A percentile compares a stretch with the other conserved stretches of the same genome.
These are phyloP conservation scores for Russula compacta DNA, from an alignment of 768 basidiomycete species.

Conservation along the genomic window DNA sequence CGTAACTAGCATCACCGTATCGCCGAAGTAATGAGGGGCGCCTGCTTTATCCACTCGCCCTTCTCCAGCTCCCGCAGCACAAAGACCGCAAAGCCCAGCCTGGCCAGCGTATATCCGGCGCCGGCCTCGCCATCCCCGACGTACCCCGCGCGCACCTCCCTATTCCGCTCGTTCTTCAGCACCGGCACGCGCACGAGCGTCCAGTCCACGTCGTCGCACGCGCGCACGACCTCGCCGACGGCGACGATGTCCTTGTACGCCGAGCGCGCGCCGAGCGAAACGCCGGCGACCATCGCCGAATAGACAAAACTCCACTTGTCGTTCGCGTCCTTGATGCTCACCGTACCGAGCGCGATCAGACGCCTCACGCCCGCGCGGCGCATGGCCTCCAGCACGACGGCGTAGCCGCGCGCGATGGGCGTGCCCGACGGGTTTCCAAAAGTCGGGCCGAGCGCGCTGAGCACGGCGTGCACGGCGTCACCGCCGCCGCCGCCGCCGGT, in stretches of 20 bases:
- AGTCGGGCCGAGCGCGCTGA: conserved; percentile 57
- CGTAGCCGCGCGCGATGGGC: conserved; percentile 56
- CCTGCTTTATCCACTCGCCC: conserved; percentile 49
- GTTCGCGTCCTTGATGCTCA: conserved; percentile 50
- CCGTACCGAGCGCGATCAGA: conserved; percentile 57
- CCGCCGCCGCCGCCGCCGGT: conserved; percentile 35
- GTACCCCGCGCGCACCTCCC: conserved; percentile 49
- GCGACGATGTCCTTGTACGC: conserved; percentile 66
- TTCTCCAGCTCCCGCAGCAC: conserved; percentile 47
- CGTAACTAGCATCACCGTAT: neutral
- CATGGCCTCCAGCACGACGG: conserved; percentile 48
- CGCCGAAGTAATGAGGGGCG: conserved; percentile 30
- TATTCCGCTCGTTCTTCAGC: conserved; percentile 40
- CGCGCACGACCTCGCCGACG: conserved; percentile 47
- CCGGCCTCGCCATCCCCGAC: conserved; percentile 53
- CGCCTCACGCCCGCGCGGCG: conserved; percentile 41
- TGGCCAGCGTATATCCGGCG: conserved; percentile 33
- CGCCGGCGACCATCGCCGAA: conserved; percentile 32
- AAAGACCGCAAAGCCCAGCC: conserved; percentile 53
- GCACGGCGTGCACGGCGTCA: conserved; percentile 35
- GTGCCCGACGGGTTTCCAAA: conserved; percentile 36
- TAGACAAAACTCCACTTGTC: conserved; percentile 48
- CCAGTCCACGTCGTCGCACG: conserved; percentile 50
- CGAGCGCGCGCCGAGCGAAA: conserved; percentile 35
- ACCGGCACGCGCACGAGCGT: conserved; percentile 63